A percentile compares a stretch with the other conserved stretches of the same genome.
These are phyloP conservation scores for Didymella lethalis DNA, from an alignment of 2,329 filamentous ascomycete species.

Conservation along the genomic window DNA sequence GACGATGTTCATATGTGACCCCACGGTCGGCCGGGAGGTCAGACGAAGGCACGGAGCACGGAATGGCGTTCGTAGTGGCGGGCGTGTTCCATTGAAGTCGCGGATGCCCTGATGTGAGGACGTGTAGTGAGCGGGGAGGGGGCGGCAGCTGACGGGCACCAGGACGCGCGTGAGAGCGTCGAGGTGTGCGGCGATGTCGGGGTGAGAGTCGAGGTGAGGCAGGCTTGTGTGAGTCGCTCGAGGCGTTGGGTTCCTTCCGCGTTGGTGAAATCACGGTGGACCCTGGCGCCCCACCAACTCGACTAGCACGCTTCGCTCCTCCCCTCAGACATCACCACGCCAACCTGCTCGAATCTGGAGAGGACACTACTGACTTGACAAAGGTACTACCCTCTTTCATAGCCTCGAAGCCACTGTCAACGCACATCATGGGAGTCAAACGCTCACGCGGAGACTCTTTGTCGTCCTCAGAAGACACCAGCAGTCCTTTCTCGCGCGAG, in stretches of 20 bases:
- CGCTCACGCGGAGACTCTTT: conserved; percentile 63
- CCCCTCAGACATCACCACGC: conserved; percentile 1
- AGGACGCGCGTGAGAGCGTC: conserved; percentile 33
- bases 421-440: conserved; percentile 62
- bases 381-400: conserved; percentile 18
- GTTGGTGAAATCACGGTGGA: conserved; percentile 4
- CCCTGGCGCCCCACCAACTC: conserved; percentile 7
- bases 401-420: conserved; percentile 13
- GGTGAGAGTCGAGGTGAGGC: conserved; percentile 3
- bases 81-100: conserved; percentile 65
- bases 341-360: background rate
- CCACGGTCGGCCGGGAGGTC: conserved; percentile 64
- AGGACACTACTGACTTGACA: conserved; percentile 10
- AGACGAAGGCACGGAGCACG: conserved; percentile 63
- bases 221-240: conserved; percentile 13
- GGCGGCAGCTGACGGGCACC: conserved; percentile 37
- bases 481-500: conserved; percentile 41
- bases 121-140: conserved; percentile 39
- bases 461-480: conserved; percentile 52
- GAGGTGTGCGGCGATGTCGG: conserved; percentile 15
- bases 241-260: conserved; percentile 11
- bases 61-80: conserved; percentile 55
- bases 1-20: conserved; percentile 52
- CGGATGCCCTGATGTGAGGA: conserved; percentile 43
- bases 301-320: conserved; percentile 8